Evolutionary conservation across 306 rosid genomes (phyloP), one percentile per base, ranked within the genome.

Genomic region (Leucaena leucocephala): DNA sequence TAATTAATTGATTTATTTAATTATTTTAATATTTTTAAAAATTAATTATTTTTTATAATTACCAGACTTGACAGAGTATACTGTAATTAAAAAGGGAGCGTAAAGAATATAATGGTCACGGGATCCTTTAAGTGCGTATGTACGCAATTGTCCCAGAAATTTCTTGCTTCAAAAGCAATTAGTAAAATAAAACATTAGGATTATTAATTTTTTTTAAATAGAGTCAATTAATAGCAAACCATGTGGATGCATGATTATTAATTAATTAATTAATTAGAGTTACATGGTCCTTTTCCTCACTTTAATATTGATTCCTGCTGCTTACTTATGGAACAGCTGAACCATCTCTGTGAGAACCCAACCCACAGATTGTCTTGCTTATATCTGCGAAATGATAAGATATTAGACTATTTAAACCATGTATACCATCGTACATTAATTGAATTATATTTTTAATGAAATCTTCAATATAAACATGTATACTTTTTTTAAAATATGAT

Each of bases 41-140:
- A 27, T 27, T 27, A 27, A 27, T 27, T 27, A 27, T 0, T 27
- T 27, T 27, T 27, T 27, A 27, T 27, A 27, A 27, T 27, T 0
- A 27, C 0, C 1, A 27, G 27, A 27, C 27, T 27, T 27, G 27
- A 27, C 1, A 1, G 27, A 27, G 27, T 54, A 33, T 33, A 61
- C 19, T 3, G 11, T 33, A 9, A 17, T 50, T 50, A 50, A 68
- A 42, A 42, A 16, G 7, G 61, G 44, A 7, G 35, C 65, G 27
- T 70, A 71, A 44, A 45, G 65, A 64, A 71, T 59, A 38, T 68
- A 58, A 35, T 11, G 74, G 68, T 89, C 90, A 85, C 89, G 91
- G 84, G 91, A 88, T 69, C 68, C 62, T 43, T 66, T 68, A 50
- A 49, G 54, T 35, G 14, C 81, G 82, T 83, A 71, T 69, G 70